Percentiles rank a stretch among this genome's conserved stretches.
Evolutionary conservation across 2,329 filamentous ascomycete genomes (phyloP).

Genomic region (Fusarium hainanense): DNA sequence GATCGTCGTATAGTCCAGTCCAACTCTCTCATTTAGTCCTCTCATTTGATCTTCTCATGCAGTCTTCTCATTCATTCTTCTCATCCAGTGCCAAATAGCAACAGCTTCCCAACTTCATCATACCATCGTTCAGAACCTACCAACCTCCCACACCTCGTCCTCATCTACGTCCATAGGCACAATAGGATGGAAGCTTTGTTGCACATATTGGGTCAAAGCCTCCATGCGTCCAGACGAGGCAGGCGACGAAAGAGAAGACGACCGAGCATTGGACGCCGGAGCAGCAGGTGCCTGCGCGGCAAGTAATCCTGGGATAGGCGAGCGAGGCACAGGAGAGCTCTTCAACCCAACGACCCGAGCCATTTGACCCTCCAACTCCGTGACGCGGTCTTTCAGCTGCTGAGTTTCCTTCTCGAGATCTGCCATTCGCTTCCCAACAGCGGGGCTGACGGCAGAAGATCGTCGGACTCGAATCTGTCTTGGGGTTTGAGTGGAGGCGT

Average conservation of each 20-base stretch:
- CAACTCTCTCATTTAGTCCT: no score
- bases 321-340: neutral
- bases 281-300: neutral
- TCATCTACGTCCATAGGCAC: neutral
- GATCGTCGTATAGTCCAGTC: neutral
- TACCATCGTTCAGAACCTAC: neutral
- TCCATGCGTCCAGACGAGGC: neutral
- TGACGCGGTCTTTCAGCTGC: slow-evolving; percentile 24
- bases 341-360: neutral
- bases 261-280: neutral
- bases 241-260: neutral
- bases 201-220: slow-evolving; percentile 2
- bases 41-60: neutral
- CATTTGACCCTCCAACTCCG: slow-evolving; percentile 27
- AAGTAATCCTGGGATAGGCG: neutral
- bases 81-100: neutral
- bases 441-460: fast-evolving
- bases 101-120: neutral
- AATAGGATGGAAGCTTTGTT: slow-evolving; percentile 3
- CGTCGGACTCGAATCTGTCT: neutral
- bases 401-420: slow-evolving; percentile 15
- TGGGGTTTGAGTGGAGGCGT: neutral
- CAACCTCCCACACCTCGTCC: neutral
- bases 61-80: neutral
- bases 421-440: slow-evolving; percentile 1